A percentile compares a stretch with the other conserved stretches of the same genome.
Evolutionary conservation across 2,329 filamentous ascomycete genomes (phyloP).

Genomic region (Microdochium bolleyi): DNA sequence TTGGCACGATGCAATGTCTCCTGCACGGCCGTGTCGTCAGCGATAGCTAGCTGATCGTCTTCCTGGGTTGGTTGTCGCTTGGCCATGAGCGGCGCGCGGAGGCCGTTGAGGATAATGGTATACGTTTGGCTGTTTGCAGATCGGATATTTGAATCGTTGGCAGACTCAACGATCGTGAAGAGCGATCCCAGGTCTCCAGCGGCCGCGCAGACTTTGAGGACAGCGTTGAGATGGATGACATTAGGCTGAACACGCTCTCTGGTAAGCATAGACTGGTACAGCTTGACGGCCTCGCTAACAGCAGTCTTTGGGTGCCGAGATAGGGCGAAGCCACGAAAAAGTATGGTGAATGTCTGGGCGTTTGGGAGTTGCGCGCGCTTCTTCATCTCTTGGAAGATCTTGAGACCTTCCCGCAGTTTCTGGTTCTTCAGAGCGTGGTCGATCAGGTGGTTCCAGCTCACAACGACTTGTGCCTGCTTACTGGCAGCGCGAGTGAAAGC

Average conservation of each 20-base stretch:
- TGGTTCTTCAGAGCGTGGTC: slow-evolving; percentile 57
- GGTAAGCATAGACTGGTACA: slow-evolving; percentile 69
- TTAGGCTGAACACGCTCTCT: slow-evolving; percentile 60
- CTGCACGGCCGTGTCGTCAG: slow-evolving; percentile 19
- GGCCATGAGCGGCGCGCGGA: slow-evolving; percentile 32
- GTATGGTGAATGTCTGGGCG: slow-evolving; percentile 40
- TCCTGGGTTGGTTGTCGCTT: slow-evolving; percentile 20
- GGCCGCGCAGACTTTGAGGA: slow-evolving; percentile 72
- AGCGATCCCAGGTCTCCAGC: slow-evolving; percentile 71
- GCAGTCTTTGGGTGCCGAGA: slow-evolving; percentile 50
- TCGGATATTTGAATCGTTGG: slow-evolving; percentile 51
- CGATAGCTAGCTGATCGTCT: slow-evolving; percentile 19
- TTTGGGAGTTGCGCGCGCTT: slow-evolving; percentile 79
- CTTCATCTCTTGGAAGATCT: slow-evolving; percentile 98
- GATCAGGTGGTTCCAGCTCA: slow-evolving; percentile 86
- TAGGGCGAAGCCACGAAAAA: slow-evolving; percentile 67
- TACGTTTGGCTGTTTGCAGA: slow-evolving; percentile 68
- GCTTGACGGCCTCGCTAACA: slow-evolving; percentile 59
- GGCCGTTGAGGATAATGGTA: slow-evolving; percentile 72
- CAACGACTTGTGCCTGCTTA: slow-evolving; percentile 53
- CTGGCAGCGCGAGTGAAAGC: slow-evolving; percentile 63
- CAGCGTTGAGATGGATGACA: slow-evolving; percentile 79
- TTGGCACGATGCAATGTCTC: slow-evolving; percentile 58
- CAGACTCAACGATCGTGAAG: slow-evolving; percentile 66
- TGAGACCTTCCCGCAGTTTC: slow-evolving; percentile 58